Base-by-base conservation (phyloP, 148 eudicot species). In the Tetragonia tetragonoides region DNA sequence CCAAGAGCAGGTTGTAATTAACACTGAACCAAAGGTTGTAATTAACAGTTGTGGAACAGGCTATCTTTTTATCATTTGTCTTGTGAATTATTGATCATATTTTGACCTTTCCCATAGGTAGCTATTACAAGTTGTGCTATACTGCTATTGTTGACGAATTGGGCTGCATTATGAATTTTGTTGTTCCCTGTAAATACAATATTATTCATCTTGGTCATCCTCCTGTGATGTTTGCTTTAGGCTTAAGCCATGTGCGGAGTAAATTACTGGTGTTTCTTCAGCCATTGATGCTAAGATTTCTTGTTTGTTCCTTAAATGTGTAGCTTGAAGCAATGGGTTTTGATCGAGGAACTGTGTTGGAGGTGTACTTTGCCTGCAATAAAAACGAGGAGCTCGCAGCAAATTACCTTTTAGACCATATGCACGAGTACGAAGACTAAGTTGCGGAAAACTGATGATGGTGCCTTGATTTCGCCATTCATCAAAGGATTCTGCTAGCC, bases 321-420 rank as follows among this genome's bases (percentile, higher is more conserved):
- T 85, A 91, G 95, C 93, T 91, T 57, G 95, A 91, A 87, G 89
- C 89, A 15, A 88, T 91, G 95, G 95, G 95, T 38, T 91, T 91
- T 46, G 90, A 89, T 60, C 84, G 90, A 73, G 91, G 82, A 5
- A 66, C 88, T 21, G 93, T 89, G 21, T 39, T 91, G 75, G 85
- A 91, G 79, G 90, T 84, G 34, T 91, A 84, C 78, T 89, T 91
- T 77, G 95, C 95, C 7, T 91, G 95, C 87, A 89, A 88, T 86
- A 91, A 89, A 75, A 87, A 89, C 39, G 95, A 91, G 83, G 88
- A 83, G 83, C 83, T 91, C 75, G 87, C 95, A 54, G 93, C 95
- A 20, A 91, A 91, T 75, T 91, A 88, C 81, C 92, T 91, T 66
- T 80, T 91, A 38, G 95, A 91, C 78, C 93, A 89, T 70, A 83